Base-by-base conservation (phyloP, 2,329 filamentous ascomycete genomes). In the Corynespora cassiicola region DNA sequence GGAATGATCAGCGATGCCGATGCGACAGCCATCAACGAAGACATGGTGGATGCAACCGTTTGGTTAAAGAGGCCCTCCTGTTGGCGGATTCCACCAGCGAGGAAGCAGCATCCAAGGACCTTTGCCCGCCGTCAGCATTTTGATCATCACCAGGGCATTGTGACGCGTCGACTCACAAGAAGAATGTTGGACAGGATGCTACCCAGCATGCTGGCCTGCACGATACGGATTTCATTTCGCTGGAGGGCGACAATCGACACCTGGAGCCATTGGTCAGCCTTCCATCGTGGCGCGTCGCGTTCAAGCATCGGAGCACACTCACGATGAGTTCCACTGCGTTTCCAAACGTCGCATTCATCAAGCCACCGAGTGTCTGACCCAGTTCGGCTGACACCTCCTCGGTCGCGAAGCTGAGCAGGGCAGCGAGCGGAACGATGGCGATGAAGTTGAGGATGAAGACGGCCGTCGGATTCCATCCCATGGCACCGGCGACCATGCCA, bases 131-230 rank as follows among this genome's bases (percentile, higher is more conserved):
- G 32, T 84, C 82, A 47, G 77, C 76, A 43, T 51, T 90, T 75
- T 73, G n/a, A n/a, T n/a, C n/a, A n/a, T n/a, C n/a, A n/a, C n/a
- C n/a, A n/a, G n/a, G n/a, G n/a, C n/a, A n/a, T 90, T 90, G 69
- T 86, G 86, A 63, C 90, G 15, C 21, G 20, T 18, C 3, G 32
- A 57, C 60, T 54, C 50, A 67, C 92, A 15, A 97, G 82, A 6
- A 97, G 79, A 50, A 96, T 85, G 70, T 97, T 97, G 51, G 92
- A 96, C 24, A 97, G 77, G 56, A 97, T 95, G 61, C 88, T 95
- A 31, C 94, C 92, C 21, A 97, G 84, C 91, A 97, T 97, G 50
- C 90, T 95, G 14, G 92, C 87, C 73, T 97, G 94, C n/a, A 97
- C 92, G 51, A 97, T 91, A 58, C 92, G 85, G 63, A 96, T 95